These are phyloP conservation scores for Mycena maculata DNA, from an alignment of 768 basidiomycete species.

Conservation along the genomic window DNA sequence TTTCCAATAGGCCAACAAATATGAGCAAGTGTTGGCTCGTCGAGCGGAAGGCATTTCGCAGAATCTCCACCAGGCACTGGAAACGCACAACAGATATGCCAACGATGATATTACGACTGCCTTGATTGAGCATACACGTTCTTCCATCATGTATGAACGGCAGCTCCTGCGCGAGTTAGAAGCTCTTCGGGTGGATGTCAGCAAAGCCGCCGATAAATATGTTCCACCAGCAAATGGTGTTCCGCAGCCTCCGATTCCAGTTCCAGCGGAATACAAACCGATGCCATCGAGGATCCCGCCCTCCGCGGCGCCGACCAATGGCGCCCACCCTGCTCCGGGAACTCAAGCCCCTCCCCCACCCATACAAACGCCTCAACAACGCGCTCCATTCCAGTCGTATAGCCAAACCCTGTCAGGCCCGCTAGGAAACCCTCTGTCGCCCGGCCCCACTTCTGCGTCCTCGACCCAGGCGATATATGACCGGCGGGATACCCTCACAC, in stretches of 20 bases:
- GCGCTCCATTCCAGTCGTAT: constrained; percentile 32
- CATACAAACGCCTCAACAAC: constrained; percentile 32
- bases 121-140: constrained; percentile 92
- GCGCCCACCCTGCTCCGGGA: constrained; percentile 28
- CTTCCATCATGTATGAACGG: constrained; percentile 91
- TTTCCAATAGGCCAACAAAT: constrained; percentile 80
- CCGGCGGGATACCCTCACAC: constrained; percentile 23
- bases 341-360: constrained; percentile 33
- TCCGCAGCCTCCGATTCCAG: constrained; percentile 73
- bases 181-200: constrained; percentile 81
- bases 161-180: constrained; percentile 91
- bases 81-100: constrained; percentile 85
- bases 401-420: constrained; percentile 18
- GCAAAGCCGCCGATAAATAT: constrained; percentile 71
- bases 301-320: constrained; percentile 32
- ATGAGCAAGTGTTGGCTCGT: constrained; percentile 85
- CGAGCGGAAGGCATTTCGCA: constrained; percentile 95
- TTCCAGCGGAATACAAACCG: constrained; percentile 70
- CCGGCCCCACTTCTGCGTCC: constrained; percentile 33
- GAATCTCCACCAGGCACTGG: constrained; percentile 89
- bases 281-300: constrained; percentile 35
- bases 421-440: constrained; percentile 11
- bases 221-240: constrained; percentile 59
- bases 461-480: constrained; percentile 33
- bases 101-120: constrained; percentile 93